Conservation (phyloP, 2,329 filamentous ascomycete species). For the Colletotrichum sp. region DNA sequence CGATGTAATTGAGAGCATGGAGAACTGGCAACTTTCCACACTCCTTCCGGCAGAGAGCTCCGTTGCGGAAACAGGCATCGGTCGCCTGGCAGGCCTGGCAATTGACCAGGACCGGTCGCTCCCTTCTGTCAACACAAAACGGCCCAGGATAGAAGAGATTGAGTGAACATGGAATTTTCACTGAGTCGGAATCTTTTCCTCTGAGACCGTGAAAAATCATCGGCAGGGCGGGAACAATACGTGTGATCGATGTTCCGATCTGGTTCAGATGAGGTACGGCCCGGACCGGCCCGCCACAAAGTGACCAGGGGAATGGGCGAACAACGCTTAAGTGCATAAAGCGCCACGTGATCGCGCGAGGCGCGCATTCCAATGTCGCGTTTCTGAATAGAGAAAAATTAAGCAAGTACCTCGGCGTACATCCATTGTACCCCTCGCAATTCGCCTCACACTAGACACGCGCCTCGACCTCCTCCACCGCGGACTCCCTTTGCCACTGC, state of each 20-base stretch:
- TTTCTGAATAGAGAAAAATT: background rate
- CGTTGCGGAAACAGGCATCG: background rate
- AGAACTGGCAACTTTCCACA: constrained; percentile 62
- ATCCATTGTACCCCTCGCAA: background rate
- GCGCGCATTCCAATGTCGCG: background rate
- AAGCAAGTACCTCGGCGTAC: background rate
- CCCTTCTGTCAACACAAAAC: constrained; percentile 2
- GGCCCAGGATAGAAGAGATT: constrained; percentile 63
- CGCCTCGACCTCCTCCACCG: background rate
- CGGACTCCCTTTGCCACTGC: background rate
- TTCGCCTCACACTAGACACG: background rate
- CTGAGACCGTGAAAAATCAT: background rate
- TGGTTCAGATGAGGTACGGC: background rate
- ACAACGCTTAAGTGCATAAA: background rate
- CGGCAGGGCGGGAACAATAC: background rate
- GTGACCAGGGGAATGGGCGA: background rate
- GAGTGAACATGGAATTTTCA: constrained; percentile 43
- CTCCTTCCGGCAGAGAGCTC: constrained; percentile 40
- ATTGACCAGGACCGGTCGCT: constrained; percentile 8
- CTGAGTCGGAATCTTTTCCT: background rate
- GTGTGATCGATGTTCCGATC: background rate
- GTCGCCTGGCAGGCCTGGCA: constrained; percentile 2
- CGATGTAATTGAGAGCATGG: constrained; percentile 70
- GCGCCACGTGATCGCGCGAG: constrained; percentile 1
- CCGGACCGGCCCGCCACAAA: background rate